Evolutionary conservation across 257 asterid genomes (phyloP), one percentile per base, ranked within the genome.

Genomic region (Oldenlandia corymbosa): DNA sequence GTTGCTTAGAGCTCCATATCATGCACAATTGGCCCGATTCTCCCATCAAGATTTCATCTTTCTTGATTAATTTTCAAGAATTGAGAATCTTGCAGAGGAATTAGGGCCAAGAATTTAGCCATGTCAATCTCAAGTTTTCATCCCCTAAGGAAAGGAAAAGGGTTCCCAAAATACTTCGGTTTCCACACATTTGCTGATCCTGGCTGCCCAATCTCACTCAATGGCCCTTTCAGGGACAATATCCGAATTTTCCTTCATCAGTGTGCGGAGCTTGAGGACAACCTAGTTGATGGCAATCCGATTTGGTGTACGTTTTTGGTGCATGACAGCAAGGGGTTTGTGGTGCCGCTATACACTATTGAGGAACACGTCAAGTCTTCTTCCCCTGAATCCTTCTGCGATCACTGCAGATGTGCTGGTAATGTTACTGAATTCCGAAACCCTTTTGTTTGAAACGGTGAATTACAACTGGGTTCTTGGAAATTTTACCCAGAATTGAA

Each of bases 371-470:
- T 88, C 9, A 66, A 58, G 65, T 62, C 26, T 28, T 83, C 94
- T 13, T n/a, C n/a, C n/a, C 75, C 70, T 24, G 69, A 61, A 1
- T 94, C 87, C 53, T 83, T 81, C 68, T 91, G 96, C 71, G 86
- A 86, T 67, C 78, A 81, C 77, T 91, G 96, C 71, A 80, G 92
- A 24, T 83, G 84, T 58, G 83, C 87, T 6, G 98, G 98, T 91
- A 43, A 52, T n/a, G n/a, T 76, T 45, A 9, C 9, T 30, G 32
- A 28, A 61, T 41, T 36, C 31, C 11, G 36, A n/a, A 17, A 7
- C 69, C 63, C 21, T 65, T 55, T 45, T 66, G 42, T 20, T 58
- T 49, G 17, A 55, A 68, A 62, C 60, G 28, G 42, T 32, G 43
- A 61, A 56, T 58, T 34, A 11, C 42, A 27, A 53, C 7, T 53